Percentiles rank a stretch among this genome's conserved stretches.
phyloP scores from a whole-genome alignment of 2,329 filamentous ascomycete species.

The Cytospora mali region DNA sequence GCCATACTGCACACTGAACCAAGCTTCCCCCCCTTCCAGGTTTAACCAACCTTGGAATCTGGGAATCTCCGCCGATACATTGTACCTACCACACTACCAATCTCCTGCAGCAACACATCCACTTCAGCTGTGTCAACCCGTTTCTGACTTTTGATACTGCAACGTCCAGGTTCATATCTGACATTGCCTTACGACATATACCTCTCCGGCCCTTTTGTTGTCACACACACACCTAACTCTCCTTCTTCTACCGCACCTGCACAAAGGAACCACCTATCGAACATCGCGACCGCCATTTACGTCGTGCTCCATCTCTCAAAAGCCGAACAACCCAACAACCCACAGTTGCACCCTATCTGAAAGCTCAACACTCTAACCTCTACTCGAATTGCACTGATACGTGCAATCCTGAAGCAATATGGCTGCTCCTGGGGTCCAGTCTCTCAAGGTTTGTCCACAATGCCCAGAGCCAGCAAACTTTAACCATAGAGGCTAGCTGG shows the following conservation, averaged over 20 bases:
- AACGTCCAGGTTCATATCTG: constrained; percentile 29
- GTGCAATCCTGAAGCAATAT: constrained; percentile 56
- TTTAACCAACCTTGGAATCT: not conserved
- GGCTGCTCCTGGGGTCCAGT: constrained; percentile 84
- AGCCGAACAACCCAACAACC: constrained; percentile 12
- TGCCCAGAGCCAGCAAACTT: not conserved
- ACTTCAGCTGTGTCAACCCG: constrained; percentile 42
- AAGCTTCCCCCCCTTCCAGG: not conserved
- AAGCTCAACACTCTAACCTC: constrained; percentile 22
- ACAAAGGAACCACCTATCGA: constrained; percentile 6
- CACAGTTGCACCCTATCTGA: constrained; percentile 10
- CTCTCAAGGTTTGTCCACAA: constrained; percentile 72
- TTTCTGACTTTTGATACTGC: constrained; percentile 45
- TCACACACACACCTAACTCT: not conserved
- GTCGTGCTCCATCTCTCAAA: constrained; percentile 16
- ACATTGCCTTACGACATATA: constrained; percentile 13
- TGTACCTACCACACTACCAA: no score
- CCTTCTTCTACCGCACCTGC: constrained; percentile 14
- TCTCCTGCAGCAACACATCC: constrained; percentile 43
- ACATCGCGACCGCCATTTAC: not conserved
- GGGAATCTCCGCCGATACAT: not conserved
- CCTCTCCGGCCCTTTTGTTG: constrained; percentile 14
- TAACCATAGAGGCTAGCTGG: not conserved
- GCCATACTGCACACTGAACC: not conserved
- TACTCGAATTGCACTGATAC: constrained; percentile 2